These are phyloP conservation scores for Verticillium isaacii DNA, from an alignment of 2,329 filamentous ascomycete genomes.

Conservation along the genomic window DNA sequence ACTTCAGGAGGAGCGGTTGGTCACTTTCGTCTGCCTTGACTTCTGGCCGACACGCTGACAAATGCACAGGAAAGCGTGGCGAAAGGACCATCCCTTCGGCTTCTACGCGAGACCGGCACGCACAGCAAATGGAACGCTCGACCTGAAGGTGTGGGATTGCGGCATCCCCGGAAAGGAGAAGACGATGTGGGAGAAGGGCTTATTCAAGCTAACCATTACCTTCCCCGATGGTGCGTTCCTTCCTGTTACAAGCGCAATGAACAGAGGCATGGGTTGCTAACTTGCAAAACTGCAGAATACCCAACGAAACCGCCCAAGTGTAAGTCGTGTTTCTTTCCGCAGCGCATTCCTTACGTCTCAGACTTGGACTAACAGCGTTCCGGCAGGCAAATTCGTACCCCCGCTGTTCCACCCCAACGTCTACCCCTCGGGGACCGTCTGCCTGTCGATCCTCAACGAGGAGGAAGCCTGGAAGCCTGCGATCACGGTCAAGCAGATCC, in stretches of 20 bases:
- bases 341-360: background rate
- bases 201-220: conserved; percentile 89
- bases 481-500: conserved; percentile 97
- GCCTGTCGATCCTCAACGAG: conserved; percentile 94
- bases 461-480: conserved; percentile 98
- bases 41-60: conserved; percentile 15
- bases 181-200: conserved; percentile 95
- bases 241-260: background rate
- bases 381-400: conserved; percentile 85
- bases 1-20: conserved; percentile 81
- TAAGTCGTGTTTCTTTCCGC: conserved; percentile 45
- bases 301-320: conserved; percentile 98
- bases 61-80: conserved; percentile 80
- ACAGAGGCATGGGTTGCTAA: conserved; percentile 12
- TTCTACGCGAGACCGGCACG: conserved; percentile 90
- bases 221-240: conserved; percentile 83
- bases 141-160: conserved; percentile 95
- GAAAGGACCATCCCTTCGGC: conserved; percentile 92
- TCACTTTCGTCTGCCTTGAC: conserved; percentile 10
- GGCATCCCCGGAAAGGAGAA: conserved; percentile 94
- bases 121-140: conserved; percentile 68
- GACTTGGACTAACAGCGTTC: background rate
- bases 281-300: conserved; percentile 62
- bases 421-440: conserved; percentile 96
- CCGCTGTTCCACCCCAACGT: conserved; percentile 98